Evolutionary conservation across 1,284 basidiomycete genomes (phyloP).

Genomic region (Inonotus hispidus): DNA sequence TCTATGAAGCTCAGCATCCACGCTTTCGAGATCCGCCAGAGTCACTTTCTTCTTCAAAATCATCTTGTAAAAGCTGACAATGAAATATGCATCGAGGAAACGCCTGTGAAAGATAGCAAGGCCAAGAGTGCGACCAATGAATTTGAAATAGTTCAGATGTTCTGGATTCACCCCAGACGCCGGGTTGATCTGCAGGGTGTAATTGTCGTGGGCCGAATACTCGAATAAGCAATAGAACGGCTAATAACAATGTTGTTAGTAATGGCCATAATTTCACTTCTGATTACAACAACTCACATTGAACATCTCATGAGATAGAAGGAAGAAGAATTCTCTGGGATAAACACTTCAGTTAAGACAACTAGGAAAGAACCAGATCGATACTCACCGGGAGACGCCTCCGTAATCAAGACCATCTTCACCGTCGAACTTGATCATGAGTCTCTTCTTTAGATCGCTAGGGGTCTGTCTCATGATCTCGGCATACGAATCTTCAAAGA

Average conservation of each 20-base stretch:
- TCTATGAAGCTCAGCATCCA: slow-evolving; percentile 83
- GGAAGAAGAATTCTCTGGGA: slow-evolving; percentile 75
- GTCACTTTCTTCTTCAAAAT: slow-evolving; percentile 89
- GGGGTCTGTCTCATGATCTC: slow-evolving; percentile 94
- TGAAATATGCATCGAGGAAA: slow-evolving; percentile 95
- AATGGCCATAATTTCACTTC: background rate
- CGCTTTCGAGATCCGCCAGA: slow-evolving; percentile 79
- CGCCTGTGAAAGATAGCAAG: slow-evolving; percentile 94
- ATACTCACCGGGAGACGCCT: slow-evolving; percentile 81
- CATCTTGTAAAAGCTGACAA: slow-evolving; percentile 98
- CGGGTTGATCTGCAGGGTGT: slow-evolving; percentile 93
- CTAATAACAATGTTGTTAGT: background rate
- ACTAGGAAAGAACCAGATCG: background rate
- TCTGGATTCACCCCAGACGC: slow-evolving; percentile 95
- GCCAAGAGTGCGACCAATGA: slow-evolving; percentile 88
- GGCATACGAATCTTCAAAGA: slow-evolving; percentile 95
- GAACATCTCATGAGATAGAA: slow-evolving; percentile 94
- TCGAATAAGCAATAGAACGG: slow-evolving; percentile 96
- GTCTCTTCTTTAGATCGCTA: slow-evolving; percentile 91
- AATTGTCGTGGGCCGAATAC: slow-evolving; percentile 96
- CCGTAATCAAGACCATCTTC: slow-evolving; percentile 99
- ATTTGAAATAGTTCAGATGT: slow-evolving; percentile 97
- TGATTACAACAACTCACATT: slow-evolving; percentile 33
- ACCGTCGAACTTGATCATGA: slow-evolving; percentile 99
- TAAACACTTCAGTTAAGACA: slow-evolving; percentile 4